Conservation (phyloP, 805 yeast species). For the Nakazawaea ernobii region DNA sequence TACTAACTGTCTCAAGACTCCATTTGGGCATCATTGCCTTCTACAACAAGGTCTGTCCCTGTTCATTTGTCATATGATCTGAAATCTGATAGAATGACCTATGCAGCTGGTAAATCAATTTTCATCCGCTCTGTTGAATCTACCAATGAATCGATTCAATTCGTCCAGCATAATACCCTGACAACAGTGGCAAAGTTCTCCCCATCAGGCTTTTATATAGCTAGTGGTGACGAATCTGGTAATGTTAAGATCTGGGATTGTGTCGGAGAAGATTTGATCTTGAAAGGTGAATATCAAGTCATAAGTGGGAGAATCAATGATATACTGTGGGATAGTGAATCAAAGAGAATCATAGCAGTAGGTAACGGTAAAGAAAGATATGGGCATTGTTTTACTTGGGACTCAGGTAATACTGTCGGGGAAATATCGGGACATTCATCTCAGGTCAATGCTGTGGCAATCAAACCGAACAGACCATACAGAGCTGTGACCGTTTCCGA, state of each 20-base stretch:
- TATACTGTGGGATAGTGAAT: conserved; percentile 89
- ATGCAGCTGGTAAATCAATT: conserved; percentile 77
- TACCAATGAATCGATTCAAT: conserved; percentile 45
- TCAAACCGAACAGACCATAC: conserved; percentile 84
- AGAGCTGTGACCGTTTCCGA: conserved; percentile 91
- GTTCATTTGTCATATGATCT: conserved; percentile 74
- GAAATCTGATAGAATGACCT: conserved; percentile 64
- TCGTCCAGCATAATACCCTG: conserved; percentile 59
- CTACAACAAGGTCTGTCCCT: conserved; percentile 64
- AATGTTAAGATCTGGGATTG: conserved; percentile 84
- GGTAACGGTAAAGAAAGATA: conserved; percentile 90
- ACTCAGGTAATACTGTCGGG: conserved; percentile 95
- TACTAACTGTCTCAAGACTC: conserved; percentile 17
- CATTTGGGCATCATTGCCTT: conserved; percentile 72
- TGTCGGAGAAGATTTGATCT: conserved; percentile 44
- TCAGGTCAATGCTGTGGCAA: conserved; percentile 75
- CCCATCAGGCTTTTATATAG: conserved; percentile 86
- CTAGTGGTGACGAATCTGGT: conserved; percentile 91
- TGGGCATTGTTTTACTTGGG: conserved; percentile 92
- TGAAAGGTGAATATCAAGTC: conserved; percentile 73
- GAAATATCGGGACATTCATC: conserved; percentile 92
- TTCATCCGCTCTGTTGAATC: conserved; percentile 64
- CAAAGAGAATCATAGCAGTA: conserved; percentile 81
- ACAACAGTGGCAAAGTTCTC: conserved; percentile 85
- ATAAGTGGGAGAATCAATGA: conserved; percentile 78